Conservation (phyloP, 495 filamentous ascomycete genomes). For the Coniosporium apollinis region DNA sequence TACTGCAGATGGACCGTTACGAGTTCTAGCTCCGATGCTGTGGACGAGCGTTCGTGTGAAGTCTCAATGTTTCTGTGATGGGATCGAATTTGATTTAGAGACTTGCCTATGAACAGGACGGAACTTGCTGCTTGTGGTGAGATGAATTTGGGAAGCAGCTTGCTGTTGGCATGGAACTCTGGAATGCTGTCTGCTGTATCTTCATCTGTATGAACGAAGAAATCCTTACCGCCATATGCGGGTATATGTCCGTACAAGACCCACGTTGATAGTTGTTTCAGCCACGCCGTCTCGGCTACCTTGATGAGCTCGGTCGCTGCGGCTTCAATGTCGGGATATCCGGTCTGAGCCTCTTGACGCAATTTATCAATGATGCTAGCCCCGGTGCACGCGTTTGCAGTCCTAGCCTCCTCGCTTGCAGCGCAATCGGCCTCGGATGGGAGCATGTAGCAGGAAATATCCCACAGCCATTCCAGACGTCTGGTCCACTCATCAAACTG, state of each 20-base stretch:
- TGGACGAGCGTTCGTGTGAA: conserved; percentile 20
- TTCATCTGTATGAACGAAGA: conserved; percentile 49
- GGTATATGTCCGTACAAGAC: conserved; percentile 74
- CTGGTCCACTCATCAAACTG: conserved; percentile 76
- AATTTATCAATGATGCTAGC: conserved; percentile 62
- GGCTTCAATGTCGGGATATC: conserved; percentile 69
- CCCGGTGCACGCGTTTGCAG: conserved; percentile 29
- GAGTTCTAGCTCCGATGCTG: conserved; percentile 42
- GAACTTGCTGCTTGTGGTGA: conserved; percentile 56
- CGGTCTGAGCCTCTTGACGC: conserved; percentile 61
- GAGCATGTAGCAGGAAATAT: conserved; percentile 48
- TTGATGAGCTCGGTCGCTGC: conserved; percentile 50
- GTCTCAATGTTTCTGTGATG: conserved; percentile 24
- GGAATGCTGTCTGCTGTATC: conserved; percentile 15
- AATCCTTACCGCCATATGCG: conserved; percentile 53
- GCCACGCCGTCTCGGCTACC: conserved; percentile 77
- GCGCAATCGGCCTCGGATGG: conserved; percentile 13
- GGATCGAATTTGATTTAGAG: conserved; percentile 60
- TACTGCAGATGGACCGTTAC: conserved; percentile 55
- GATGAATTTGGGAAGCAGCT: conserved; percentile 63
- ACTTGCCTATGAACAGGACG: conserved; percentile 81
- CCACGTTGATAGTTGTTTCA: conserved; percentile 80
- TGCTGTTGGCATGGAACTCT: conserved; percentile 33
- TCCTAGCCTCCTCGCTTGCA: conserved; percentile 1
- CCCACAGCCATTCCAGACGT: conserved; percentile 72